Evolutionary conservation across 2,329 filamentous ascomycete species (phyloP).

Genomic region (Fusarium caatingaense): DNA sequence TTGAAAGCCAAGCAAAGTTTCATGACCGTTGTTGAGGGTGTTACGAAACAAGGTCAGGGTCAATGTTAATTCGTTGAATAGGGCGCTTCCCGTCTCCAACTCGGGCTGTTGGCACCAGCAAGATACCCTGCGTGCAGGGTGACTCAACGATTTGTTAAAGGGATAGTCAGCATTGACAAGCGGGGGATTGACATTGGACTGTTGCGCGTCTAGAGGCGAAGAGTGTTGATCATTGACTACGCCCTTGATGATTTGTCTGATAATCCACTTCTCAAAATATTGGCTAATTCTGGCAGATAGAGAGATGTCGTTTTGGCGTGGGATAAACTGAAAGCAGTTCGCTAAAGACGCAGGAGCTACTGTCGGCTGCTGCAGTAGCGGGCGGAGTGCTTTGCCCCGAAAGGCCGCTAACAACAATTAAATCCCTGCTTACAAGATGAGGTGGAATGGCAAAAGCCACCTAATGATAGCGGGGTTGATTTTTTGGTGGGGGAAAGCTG

Average conservation of each 20-base stretch:
- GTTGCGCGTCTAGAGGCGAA: constrained; percentile 10
- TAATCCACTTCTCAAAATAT: constrained; percentile 10
- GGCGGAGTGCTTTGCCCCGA: constrained; percentile 46
- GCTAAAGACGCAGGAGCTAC: constrained; percentile 37
- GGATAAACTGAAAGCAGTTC: constrained; percentile 26
- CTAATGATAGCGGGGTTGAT: constrained; percentile 36
- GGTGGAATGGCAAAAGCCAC: constrained; percentile 25
- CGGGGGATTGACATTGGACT: constrained; percentile 5
- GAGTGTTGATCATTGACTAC: constrained; percentile 3
- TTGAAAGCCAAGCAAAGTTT: constrained; percentile 31
- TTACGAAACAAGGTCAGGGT: constrained; percentile 31
- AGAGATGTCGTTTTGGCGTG: constrained; percentile 25
- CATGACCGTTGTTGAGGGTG: constrained; percentile 34
- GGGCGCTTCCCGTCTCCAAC: constrained; percentile 24
- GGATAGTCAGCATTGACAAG: constrained; percentile 20
- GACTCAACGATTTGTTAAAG: constrained; percentile 32
- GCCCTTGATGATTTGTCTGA: neutral
- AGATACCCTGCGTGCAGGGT: constrained; percentile 24
- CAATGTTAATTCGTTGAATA: constrained; percentile 31
- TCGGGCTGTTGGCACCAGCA: constrained; percentile 36
- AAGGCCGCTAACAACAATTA: constrained; percentile 32
- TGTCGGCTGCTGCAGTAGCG: constrained; percentile 44
- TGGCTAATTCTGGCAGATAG: constrained; percentile 25
- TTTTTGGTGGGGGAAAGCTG: constrained; percentile 42
- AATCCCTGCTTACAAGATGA: constrained; percentile 3